Evolutionary conservation across 352 stramenopile species (phyloP).

Genomic region (Elongisporangium undulatum): DNA sequence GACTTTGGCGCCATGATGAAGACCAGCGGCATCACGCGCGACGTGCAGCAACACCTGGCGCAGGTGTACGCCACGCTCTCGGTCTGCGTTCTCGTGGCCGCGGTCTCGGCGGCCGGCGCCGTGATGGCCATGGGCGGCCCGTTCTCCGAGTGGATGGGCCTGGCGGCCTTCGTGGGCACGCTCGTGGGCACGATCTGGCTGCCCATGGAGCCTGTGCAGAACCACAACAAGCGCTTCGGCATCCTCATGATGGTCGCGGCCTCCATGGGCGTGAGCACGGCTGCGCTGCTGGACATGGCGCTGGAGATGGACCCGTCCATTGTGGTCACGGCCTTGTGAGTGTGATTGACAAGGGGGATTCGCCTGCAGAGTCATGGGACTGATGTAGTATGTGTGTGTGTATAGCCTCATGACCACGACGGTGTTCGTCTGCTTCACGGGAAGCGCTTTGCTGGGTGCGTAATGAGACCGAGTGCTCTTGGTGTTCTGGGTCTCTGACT

Average conservation of each 20-base stretch:
- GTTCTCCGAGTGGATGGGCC: constrained; percentile 25
- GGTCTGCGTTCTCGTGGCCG: constrained; percentile 48
- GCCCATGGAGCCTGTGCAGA: constrained; percentile 42
- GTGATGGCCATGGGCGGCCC: constrained; percentile 29
- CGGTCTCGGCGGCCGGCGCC: constrained; percentile 27
- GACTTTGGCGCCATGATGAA: constrained; percentile 62
- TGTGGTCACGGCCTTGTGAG: constrained; percentile 73
- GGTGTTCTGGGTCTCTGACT: constrained; percentile 1
- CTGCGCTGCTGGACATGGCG: constrained; percentile 69
- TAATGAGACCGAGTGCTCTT: neutral
- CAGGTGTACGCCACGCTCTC: constrained; percentile 70
- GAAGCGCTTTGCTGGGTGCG: constrained; percentile 61
- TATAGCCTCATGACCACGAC: constrained; percentile 62
- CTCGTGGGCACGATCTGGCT: constrained; percentile 61
- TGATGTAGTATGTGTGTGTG: neutral
- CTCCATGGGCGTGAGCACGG: constrained; percentile 65
- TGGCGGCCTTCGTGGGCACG: constrained; percentile 36
- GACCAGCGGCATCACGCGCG: constrained; percentile 58
- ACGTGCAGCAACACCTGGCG: constrained; percentile 64
- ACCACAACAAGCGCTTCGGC: constrained; percentile 51
- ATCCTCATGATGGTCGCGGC: constrained; percentile 70
- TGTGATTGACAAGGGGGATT: no score
- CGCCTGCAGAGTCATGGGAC: no score
- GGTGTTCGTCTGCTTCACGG: constrained; percentile 86
- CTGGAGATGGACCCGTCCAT: constrained; percentile 72